phyloP scores from a whole-genome alignment of 2,329 filamentous ascomycete genomes.

The Thermothelomyces thermophilus region DNA sequence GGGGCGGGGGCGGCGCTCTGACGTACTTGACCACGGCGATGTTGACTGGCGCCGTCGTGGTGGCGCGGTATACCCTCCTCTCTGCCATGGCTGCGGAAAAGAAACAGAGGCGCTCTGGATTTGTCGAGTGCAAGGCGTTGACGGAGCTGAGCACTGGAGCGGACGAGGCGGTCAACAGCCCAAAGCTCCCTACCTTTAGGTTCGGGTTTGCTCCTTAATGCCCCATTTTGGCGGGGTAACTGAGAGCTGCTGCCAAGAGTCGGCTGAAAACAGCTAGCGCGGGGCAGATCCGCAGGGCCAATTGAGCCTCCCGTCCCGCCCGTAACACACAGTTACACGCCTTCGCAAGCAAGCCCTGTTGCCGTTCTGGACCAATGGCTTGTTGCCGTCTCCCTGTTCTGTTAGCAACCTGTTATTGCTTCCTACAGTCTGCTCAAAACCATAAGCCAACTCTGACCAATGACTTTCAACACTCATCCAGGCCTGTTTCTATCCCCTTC shows the following conservation, averaged over 20 bases:
- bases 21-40: slow-evolving; percentile 91
- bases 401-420: too few relatives aligned
- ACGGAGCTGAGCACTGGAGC: neutral
- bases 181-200: neutral
- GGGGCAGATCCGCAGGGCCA: slow-evolving; percentile 4
- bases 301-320: neutral
- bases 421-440: too few relatives aligned
- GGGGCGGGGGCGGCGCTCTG: too few relatives aligned
- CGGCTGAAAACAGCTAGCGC: neutral
- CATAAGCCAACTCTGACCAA: too few relatives aligned
- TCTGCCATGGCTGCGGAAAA: slow-evolving; percentile 23
- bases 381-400: too few relatives aligned
- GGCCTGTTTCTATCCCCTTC: too few relatives aligned
- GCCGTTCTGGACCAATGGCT: too few relatives aligned
- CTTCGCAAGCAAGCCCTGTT: too few relatives aligned
- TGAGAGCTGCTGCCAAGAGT: slow-evolving; percentile 1
- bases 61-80: slow-evolving; percentile 72
- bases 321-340: too few relatives aligned
- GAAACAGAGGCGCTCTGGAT: neutral
- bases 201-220: neutral
- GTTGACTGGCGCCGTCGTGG: slow-evolving; percentile 94
- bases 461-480: too few relatives aligned
- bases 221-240: slow-evolving; percentile 1
- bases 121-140: neutral
- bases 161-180: slow-evolving; percentile 1